Percentiles rank a stretch among this genome's conserved stretches.
Conservation (phyloP, 2,329 filamentous ascomycete species). For the Talaromyces sp. region DNA sequence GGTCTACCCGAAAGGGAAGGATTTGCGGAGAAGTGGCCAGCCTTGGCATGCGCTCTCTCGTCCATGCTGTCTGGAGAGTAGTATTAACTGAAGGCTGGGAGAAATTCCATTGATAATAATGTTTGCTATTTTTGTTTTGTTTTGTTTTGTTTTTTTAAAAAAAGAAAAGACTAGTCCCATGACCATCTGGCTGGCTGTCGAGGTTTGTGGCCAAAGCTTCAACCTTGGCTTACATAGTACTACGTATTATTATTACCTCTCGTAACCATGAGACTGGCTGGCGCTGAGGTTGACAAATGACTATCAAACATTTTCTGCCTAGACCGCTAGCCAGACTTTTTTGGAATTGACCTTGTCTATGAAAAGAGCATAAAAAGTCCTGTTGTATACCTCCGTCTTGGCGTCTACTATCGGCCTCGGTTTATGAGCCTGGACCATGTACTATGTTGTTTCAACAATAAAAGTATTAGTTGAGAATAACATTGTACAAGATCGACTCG, state of each 20-base stretch:
- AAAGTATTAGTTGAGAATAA: not conserved
- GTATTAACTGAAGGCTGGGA: not conserved
- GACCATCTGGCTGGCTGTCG: not conserved
- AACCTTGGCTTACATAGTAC: not conserved
- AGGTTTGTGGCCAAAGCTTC: not conserved
- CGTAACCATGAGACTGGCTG: not conserved
- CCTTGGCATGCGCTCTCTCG: not conserved
- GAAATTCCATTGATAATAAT: not conserved
- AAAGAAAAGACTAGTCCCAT: not conserved
- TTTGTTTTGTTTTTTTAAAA: not conserved
- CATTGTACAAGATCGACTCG: not conserved
- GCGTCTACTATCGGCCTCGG: not conserved
- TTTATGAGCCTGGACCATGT: not conserved
- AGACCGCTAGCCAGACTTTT: no score
- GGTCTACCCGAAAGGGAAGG: not conserved
- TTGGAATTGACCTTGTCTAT: not conserved
- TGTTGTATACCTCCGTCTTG: not conserved
- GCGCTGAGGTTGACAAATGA: not conserved
- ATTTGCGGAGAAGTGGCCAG: not conserved
- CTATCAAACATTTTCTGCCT: not conserved
- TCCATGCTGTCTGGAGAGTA: not conserved
- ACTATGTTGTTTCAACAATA: not conserved
- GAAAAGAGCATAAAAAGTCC: not conserved
- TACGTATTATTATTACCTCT: not conserved
- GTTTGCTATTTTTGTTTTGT: no score